phyloP scores from a whole-genome alignment of 192 early-diverging fungal genomes.

The Podila verticillata region DNA sequence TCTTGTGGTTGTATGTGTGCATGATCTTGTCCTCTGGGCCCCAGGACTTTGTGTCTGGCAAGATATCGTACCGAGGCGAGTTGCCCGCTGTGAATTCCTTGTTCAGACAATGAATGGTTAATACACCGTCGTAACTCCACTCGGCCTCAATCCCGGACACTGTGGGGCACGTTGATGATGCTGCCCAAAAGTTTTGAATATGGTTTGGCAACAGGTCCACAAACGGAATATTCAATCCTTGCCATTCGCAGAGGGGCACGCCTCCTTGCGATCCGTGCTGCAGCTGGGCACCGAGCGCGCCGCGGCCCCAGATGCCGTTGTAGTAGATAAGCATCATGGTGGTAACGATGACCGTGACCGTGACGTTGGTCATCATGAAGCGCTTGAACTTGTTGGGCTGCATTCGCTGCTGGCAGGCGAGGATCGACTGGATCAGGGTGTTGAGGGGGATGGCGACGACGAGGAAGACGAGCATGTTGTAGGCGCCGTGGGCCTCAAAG shows the following conservation, averaged over 20 bases:
- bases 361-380: constrained; percentile 40
- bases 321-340: constrained; percentile 52
- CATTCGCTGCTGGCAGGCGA: constrained; percentile 32
- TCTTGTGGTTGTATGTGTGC: constrained; percentile 53
- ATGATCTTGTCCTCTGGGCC: constrained; percentile 55
- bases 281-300: constrained; percentile 33
- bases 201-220: constrained; percentile 62
- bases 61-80: constrained; percentile 47
- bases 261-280: constrained; percentile 14
- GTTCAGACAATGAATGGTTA: constrained; percentile 46
- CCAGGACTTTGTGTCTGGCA: constrained; percentile 63
- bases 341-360: constrained; percentile 17
- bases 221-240: constrained; percentile 58
- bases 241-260: constrained; percentile 57
- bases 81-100: constrained; percentile 17
- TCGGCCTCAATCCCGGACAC: constrained; percentile 47
- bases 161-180: constrained; percentile 41
- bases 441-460: constrained; percentile 62
- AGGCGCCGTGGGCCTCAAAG: constrained; percentile 65
- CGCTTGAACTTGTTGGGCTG: constrained; percentile 21
- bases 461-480: constrained; percentile 66
- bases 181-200: constrained; percentile 70
- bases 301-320: constrained; percentile 52
- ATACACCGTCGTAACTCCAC: constrained; percentile 47
- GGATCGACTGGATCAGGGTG: constrained; percentile 46